Evolutionary conservation across 176 grass and related monocot genomes (phyloP).

Genomic region (Otatea glauca): DNA sequence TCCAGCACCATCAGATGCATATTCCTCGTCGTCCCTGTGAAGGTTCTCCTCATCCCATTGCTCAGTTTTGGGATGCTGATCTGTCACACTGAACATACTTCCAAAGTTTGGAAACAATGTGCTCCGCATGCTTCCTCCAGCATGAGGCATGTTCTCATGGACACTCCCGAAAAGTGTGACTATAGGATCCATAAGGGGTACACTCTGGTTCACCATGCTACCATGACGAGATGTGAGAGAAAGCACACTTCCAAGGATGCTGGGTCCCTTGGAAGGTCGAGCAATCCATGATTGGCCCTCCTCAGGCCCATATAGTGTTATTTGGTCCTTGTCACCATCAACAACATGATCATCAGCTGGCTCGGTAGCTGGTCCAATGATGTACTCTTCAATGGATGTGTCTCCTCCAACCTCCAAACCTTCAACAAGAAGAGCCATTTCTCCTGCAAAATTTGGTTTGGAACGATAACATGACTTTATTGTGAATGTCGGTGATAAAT

Average conservation of each 20-base stretch:
- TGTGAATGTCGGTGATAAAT: neutral
- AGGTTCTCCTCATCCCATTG: conserved; percentile 94
- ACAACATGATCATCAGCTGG: conserved; percentile 54
- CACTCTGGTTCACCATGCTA: conserved; percentile 59
- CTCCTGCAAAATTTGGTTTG: conserved; percentile 60
- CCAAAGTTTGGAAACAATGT: conserved; percentile 91
- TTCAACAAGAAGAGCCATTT: conserved; percentile 94
- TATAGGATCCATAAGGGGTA: conserved; percentile 75
- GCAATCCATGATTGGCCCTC: conserved; percentile 81
- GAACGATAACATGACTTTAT: conserved; percentile 8
- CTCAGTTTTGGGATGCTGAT: conserved; percentile 70
- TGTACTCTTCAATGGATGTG: conserved; percentile 88
- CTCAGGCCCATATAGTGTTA: conserved; percentile 75
- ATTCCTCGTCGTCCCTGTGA: conserved; percentile 73
- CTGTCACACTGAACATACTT: conserved; percentile 90
- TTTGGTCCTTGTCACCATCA: conserved; percentile 65
- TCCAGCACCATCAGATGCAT: conserved; percentile 70
- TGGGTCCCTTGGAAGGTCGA: conserved; percentile 72
- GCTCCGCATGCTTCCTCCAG: conserved; percentile 81
- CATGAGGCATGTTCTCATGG: conserved; percentile 81
- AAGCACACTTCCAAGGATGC: conserved; percentile 74
- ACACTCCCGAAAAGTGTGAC: conserved; percentile 87
- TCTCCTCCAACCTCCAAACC: conserved; percentile 83
- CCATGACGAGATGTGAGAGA: conserved; percentile 68
- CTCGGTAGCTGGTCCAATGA: conserved; percentile 70